Evolutionary conservation across 345 rosid species (phyloP).

Genomic region (Combretum micranthum): DNA sequence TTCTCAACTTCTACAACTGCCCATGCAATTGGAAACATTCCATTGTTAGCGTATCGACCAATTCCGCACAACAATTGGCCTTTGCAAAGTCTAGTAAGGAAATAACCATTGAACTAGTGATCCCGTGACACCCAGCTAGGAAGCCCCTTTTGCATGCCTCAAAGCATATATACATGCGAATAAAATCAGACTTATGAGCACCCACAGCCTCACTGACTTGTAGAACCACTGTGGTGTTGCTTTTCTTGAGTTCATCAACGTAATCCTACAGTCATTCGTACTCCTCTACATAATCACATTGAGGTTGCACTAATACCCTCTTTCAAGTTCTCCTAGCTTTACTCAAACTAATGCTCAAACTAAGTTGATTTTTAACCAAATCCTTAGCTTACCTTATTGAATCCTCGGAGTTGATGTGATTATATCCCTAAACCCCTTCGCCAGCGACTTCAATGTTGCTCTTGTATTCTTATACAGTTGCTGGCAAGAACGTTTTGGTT

Average conservation of each 20-base stretch:
- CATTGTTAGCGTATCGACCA: neutral
- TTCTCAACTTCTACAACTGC: neutral
- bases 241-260: neutral
- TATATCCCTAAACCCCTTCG: neutral
- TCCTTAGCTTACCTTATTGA: neutral
- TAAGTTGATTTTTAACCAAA: neutral
- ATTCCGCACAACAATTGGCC: neutral
- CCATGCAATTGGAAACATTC: neutral
- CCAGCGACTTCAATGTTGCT: neutral
- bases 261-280: neutral
- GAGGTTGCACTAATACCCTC: no score
- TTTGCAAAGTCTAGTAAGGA: neutral
- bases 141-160: neutral
- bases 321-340: no score
- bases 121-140: neutral
- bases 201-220: neutral
- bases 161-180: no score
- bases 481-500: neutral
- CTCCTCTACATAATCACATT: neutral
- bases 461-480: neutral
- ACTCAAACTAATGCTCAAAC: neutral
- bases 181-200: no score
- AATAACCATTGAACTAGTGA: neutral
- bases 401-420: neutral
- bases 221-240: neutral